These are phyloP conservation scores for Podaxis sp. DNA, from an alignment of 768 basidiomycete genomes.

Conservation along the genomic window DNA sequence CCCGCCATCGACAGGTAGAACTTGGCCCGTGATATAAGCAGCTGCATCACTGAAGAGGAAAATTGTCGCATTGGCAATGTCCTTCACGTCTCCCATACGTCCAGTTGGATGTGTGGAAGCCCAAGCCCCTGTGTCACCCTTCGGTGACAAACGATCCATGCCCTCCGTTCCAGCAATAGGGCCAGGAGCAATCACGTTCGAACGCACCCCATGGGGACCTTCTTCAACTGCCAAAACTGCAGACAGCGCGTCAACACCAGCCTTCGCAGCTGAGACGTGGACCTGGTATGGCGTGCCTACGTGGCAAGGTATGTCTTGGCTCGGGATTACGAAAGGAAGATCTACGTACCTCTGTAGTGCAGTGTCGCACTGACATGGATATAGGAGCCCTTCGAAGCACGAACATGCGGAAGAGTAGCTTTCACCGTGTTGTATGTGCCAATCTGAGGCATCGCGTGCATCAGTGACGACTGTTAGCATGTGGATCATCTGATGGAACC, in stretches of 20 bases:
- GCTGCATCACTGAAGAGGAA: conserved; percentile 86
- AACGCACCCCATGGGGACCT: conserved; percentile 91
- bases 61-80: conserved; percentile 68
- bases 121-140: conserved; percentile 21
- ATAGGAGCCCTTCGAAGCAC: conserved; percentile 74
- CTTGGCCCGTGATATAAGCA: conserved; percentile 70
- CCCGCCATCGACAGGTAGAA: conserved; percentile 72
- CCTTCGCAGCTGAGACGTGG: conserved; percentile 94
- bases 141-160: conserved; percentile 51
- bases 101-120: conserved; percentile 33
- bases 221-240: conserved; percentile 89
- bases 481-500: conserved; percentile 20
- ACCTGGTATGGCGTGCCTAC: conserved; percentile 82
- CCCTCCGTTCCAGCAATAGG: conserved; percentile 82
- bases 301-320: conserved; percentile 14
- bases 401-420: conserved; percentile 76
- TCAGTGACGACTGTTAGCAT: background rate
- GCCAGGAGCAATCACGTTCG: conserved; percentile 84
- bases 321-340: conserved; percentile 11
- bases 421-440: conserved; percentile 96
- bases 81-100: conserved; percentile 55
- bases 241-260: conserved; percentile 87
- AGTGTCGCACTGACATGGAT: conserved; percentile 88
- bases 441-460: conserved; percentile 42
- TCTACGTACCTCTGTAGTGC: conserved; percentile 69